phyloP scores from a whole-genome alignment of 2,329 filamentous ascomycete species.

The Aspergillus cejpii region DNA sequence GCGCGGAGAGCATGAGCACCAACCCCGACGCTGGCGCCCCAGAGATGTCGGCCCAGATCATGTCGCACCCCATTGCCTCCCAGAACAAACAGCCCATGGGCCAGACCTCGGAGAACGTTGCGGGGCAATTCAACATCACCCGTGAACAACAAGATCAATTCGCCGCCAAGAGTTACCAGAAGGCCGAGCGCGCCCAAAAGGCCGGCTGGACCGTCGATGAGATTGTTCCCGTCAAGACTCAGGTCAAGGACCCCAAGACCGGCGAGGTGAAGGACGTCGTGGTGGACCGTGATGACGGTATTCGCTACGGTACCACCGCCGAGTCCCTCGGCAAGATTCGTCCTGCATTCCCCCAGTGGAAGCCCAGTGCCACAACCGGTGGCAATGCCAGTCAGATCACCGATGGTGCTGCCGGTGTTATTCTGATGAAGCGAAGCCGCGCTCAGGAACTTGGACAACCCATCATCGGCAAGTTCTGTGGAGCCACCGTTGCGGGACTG shows the following conservation, averaged over 20 bases:
- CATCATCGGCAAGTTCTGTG: constrained; percentile 83
- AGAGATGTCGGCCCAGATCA: constrained; percentile 76
- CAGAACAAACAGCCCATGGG: constrained; percentile 97
- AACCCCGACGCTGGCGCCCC: constrained; percentile 76
- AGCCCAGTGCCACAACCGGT: constrained; percentile 77
- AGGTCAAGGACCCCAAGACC: constrained; percentile 80
- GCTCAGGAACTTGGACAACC: constrained; percentile 76
- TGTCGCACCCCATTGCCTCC: constrained; percentile 65
- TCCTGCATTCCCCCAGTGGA: constrained; percentile 69
- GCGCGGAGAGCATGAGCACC: constrained; percentile 86
- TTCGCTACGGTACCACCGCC: constrained; percentile 72
- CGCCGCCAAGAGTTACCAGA: constrained; percentile 77
- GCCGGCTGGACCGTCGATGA: constrained; percentile 79
- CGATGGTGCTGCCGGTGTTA: constrained; percentile 82
- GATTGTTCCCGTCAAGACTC: constrained; percentile 74
- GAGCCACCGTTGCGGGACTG: constrained; percentile 74
- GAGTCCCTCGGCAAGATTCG: constrained; percentile 79
- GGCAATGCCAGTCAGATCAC: constrained; percentile 91
- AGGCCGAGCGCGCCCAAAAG: constrained; percentile 74
- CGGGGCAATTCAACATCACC: constrained; percentile 64
- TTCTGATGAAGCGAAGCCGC: constrained; percentile 84
- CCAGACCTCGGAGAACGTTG: constrained; percentile 85
- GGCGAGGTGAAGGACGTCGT: constrained; percentile 72
- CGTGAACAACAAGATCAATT: constrained; percentile 73
- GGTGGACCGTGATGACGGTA: constrained; percentile 74